Percentiles rank a stretch among this genome's conserved stretches.
Conservation (phyloP, 306 rosid species). For the Begonia peltatifolia region DNA sequence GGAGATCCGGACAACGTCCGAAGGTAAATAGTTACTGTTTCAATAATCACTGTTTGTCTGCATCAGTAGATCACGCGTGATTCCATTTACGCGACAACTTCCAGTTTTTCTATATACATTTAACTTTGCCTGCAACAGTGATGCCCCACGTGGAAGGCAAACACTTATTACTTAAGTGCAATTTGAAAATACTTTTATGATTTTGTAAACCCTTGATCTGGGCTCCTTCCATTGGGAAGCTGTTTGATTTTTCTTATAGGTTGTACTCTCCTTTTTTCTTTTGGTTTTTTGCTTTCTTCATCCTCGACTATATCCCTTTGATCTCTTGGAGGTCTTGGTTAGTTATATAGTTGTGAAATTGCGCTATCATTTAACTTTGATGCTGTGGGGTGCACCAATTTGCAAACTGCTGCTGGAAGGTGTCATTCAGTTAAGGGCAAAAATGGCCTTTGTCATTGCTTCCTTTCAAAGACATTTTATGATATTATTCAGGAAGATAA, state of each 20-base stretch:
- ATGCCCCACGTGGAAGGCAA: constrained; percentile 59
- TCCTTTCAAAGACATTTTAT: constrained; percentile 88
- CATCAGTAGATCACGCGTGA: constrained; percentile 26
- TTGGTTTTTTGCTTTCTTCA: constrained; percentile 10
- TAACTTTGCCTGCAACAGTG: constrained; percentile 78
- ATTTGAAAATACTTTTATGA: constrained; percentile 37
- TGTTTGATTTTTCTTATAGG: constrained; percentile 17
- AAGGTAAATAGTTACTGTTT: constrained; percentile 56
- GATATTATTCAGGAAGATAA: constrained; percentile 97
- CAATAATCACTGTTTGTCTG: constrained; percentile 12
- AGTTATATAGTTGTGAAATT: constrained; percentile 48
- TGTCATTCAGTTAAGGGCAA: constrained; percentile 93
- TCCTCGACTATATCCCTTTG: constrained; percentile 17
- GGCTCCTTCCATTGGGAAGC: constrained; percentile 16
- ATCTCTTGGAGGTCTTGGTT: constrained; percentile 18
- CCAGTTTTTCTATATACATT: constrained; percentile 59
- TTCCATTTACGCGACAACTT: constrained; percentile 39
- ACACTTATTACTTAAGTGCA: constrained; percentile 73
- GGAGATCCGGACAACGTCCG: constrained; percentile 90
- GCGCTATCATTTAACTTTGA: constrained; percentile 60
- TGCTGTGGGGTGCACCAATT: constrained; percentile 82
- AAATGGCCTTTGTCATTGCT: constrained; percentile 98
- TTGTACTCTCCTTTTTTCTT: background rate
- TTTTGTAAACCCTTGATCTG: constrained; percentile 47
- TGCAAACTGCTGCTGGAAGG: constrained; percentile 98